Base-by-base conservation (phyloP, 306 rosid species). In the Mimosa bimucronata region DNA sequence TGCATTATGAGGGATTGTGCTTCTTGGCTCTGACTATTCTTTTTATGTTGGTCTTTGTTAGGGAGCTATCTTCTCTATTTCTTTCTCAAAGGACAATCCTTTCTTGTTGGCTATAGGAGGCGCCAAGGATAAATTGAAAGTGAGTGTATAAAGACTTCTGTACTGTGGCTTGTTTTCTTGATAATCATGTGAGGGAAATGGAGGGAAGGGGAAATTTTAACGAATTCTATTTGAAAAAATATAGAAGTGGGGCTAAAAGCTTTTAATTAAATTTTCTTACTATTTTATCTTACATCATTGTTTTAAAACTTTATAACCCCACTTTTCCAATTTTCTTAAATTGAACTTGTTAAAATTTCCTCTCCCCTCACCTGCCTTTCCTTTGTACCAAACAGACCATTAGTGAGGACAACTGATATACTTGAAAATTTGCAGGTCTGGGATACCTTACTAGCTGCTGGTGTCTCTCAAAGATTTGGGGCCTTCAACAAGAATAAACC, bases 41-140 rank as follows among this genome's bases (percentile, higher is more conserved):
- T 73, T 81, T 76, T 41, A 53, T 55, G 62, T 55, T 55, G 29
- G 77, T 66, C 88, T 38, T 34, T 79, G 71, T 23, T 81, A 94
- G 98, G 98, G 98, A 80, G 97, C 94, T 57, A 83, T 95, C 34
- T 95, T 91, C 84, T 90, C 90, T 19, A 23, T 90, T 84, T 79
- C 90, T 12, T 95, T 95, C 86, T 87, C 98, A 6, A 88, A 83
- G 76, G 98, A 95, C 86, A 79, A 83, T 69, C 97, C 97, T 3
- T 95, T 88, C 85, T 87, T 91, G 83, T 87, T 92, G 81, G 98
- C 96, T 40, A 84, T 94, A 11, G 98, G 98, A 78, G 98, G 98
- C 74, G 88, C 96, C 3, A 86, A 91, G 80, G 98, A 97, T n/a
- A 85, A 73, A 66, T 79, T 92, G 65, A 73, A 92, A 70, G 97